phyloP scores from a whole-genome alignment of 805 yeast species.

The Starmerella bacillaris region DNA sequence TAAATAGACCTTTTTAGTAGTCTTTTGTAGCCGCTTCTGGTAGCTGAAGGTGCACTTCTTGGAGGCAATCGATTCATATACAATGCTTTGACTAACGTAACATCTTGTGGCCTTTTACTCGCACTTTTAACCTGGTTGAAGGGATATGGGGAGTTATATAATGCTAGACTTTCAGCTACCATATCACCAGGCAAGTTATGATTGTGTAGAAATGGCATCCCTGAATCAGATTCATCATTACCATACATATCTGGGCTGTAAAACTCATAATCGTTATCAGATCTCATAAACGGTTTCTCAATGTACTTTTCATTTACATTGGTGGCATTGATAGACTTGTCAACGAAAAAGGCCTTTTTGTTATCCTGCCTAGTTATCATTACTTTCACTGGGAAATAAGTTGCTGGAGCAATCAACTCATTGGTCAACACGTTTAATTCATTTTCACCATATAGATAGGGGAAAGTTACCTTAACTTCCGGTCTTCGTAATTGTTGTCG shows the following conservation, averaged over 20 bases:
- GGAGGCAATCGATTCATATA: constrained; percentile 35
- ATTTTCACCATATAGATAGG: constrained; percentile 61
- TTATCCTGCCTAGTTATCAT: constrained; percentile 5
- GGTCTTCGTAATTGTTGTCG: constrained; percentile 39
- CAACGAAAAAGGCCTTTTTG: constrained; percentile 10
- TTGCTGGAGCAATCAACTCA: constrained; percentile 41
- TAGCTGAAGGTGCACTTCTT: constrained; percentile 48
- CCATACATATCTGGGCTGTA: too few relatives aligned
- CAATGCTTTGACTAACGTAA: constrained; percentile 68
- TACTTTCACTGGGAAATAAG: constrained; percentile 44
- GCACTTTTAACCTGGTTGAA: constrained; percentile 30
- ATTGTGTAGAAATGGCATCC: too few relatives aligned
- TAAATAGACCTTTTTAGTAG: constrained; percentile 58
- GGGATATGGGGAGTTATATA: constrained; percentile 76
- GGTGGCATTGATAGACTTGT: constrained; percentile 10
- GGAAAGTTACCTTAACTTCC: constrained; percentile 75
- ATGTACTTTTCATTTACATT: not conserved
- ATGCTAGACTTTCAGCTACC: constrained; percentile 32
- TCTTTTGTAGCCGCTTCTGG: constrained; percentile 75
- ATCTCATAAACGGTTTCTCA: too few relatives aligned
- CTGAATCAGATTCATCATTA: constrained; percentile 13
- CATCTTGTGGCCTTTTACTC: constrained; percentile 45
- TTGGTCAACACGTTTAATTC: constrained; percentile 20
- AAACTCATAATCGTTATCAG: too few relatives aligned
- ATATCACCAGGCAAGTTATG: constrained; percentile 27